Base-by-base conservation (phyloP, 306 rosid species). In the Cucurbita pepo region DNA sequence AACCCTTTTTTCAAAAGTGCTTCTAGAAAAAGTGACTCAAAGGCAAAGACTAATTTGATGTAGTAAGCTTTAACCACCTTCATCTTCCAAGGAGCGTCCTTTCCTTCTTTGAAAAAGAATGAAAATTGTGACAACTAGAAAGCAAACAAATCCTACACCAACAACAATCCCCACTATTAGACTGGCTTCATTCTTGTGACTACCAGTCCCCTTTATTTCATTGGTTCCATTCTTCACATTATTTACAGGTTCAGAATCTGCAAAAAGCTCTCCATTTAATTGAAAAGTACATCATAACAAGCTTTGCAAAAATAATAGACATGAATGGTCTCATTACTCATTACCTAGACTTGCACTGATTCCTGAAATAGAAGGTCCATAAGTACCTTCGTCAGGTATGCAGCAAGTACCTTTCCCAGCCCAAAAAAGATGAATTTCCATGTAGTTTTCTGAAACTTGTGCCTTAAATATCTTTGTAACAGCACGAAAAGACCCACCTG, bases 341-440 rank as follows among this genome's bases (percentile, higher is more conserved):
- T 82, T 81, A 63, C 81, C 87, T 81, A 75, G 82, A 34, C 56
- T 62, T 36, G 61, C 87, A 61, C 76, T 48, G 69, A 78, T 51
- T 53, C 84, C 82, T n/a, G 87, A 81, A 8, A 83, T 72, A 7
- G 76, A 18, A 60, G 84, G 84, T 47, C 87, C 82, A 61, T 73
- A 81, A 47, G 81, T 81, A 76, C 77, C 82, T 51, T 78, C 79
- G 38, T 6, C 6, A 56, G 94, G 96, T 56, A 87, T 76, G 75
- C 96, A 89, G 52, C 96, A 89, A 57, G 93, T 89, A 48, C 97
- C 97, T 77, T 91, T 91, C 52, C 97, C 97, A 18, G 94, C 96
- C 97, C 96, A 89, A 75, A 89, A 83, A 43, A 91, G 89, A 83
- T 91, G 97, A 69, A 91, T 78, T 78, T 89, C 97, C 18, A 91